These are phyloP conservation scores for Tulasnella sp. DNA, from an alignment of 768 basidiomycete species.

Conservation along the genomic window DNA sequence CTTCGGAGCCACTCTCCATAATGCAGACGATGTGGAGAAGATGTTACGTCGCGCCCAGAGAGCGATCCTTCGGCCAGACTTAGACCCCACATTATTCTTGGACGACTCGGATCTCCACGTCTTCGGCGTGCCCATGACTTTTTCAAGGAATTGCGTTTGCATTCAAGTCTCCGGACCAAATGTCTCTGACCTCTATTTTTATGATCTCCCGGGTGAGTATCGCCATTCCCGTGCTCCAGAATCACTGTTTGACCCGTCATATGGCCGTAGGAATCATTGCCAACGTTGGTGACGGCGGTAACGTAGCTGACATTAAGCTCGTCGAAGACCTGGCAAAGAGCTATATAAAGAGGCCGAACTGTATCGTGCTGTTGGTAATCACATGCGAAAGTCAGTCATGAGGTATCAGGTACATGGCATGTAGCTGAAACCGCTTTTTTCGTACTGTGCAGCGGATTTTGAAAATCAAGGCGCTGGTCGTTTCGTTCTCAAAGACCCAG, in stretches of 20 bases:
- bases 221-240: no score
- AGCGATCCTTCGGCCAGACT: constrained; percentile 32
- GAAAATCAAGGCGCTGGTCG: constrained; percentile 73
- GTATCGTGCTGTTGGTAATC: constrained; percentile 25
- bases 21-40: constrained; percentile 29
- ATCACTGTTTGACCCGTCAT: not conserved
- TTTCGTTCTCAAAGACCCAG: constrained; percentile 59
- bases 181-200: constrained; percentile 62
- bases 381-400: constrained; percentile 29
- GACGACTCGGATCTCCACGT: constrained; percentile 25
- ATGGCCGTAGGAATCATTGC: constrained; percentile 28
- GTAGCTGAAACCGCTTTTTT: not conserved
- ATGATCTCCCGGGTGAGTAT: constrained; percentile 54
- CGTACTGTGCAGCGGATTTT: constrained; percentile 56
- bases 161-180: constrained; percentile 57
- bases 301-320: constrained; percentile 22
- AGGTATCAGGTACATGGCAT: not conserved
- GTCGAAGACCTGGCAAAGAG: constrained; percentile 27
- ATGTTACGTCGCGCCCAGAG: constrained; percentile 33
- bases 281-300: constrained; percentile 23
- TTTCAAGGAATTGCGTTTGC: constrained; percentile 57
- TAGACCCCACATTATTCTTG: constrained; percentile 20
- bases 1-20: constrained; percentile 27
- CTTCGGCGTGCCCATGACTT: constrained; percentile 34
- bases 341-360: constrained; percentile 21